Conservation (phyloP, 2,329 filamentous ascomycete species). For the Neonectria punicea region DNA sequence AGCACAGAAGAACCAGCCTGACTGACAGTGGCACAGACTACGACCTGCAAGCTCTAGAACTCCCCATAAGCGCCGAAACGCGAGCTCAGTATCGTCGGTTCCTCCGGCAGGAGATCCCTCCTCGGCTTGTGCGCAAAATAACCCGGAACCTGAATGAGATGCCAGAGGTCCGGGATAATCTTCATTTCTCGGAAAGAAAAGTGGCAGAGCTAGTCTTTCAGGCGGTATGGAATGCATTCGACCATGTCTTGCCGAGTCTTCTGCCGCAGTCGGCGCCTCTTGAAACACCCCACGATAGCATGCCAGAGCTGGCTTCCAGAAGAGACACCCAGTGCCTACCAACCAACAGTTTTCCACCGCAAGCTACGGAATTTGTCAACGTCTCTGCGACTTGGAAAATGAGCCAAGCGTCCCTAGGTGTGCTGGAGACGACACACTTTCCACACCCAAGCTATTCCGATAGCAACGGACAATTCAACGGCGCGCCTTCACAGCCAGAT, state of each 20-base stretch:
- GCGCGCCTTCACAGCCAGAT: neutral
- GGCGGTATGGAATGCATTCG: slow-evolving; percentile 30
- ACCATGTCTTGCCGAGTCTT: slow-evolving; percentile 4
- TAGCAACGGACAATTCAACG: neutral
- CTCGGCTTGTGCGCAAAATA: slow-evolving; percentile 10
- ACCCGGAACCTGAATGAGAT: slow-evolving; percentile 12
- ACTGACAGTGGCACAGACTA: slow-evolving; percentile 7
- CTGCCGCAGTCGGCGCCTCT: neutral
- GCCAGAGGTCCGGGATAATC: neutral
- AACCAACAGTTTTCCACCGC: neutral
- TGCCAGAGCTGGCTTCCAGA: neutral
- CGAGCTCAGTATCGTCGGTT: slow-evolving; percentile 17
- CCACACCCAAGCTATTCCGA: neutral
- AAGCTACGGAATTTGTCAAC: no score
- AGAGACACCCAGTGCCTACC: neutral
- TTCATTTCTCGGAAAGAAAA: slow-evolving; percentile 10
- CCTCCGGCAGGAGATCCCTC: slow-evolving; percentile 18
- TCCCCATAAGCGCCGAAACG: neutral
- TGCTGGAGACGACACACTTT: neutral
- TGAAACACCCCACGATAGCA: neutral
- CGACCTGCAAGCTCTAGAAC: slow-evolving; percentile 7
- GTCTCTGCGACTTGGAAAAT: neutral
- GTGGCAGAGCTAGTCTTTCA: slow-evolving; percentile 12
- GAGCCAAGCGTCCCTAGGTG: neutral
- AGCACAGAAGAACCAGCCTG: neutral